Evolutionary conservation across 352 stramenopile genomes (phyloP), one percentile per base, ranked within the genome.

Genomic region (Pythium plurisporium): DNA sequence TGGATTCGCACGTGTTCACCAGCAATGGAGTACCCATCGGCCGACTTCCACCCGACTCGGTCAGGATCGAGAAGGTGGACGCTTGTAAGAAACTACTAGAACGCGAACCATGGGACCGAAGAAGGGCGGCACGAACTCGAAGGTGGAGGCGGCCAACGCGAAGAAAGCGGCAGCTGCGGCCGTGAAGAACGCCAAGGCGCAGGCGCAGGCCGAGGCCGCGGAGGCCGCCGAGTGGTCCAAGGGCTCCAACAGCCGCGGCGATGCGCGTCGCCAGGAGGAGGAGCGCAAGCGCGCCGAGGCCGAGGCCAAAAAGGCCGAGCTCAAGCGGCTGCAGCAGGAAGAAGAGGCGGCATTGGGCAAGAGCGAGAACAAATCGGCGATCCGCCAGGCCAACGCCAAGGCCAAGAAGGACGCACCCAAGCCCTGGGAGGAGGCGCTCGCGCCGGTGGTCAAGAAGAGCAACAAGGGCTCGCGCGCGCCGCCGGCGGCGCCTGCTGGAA

Each of bases 71-170:
- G 52, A 60, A 60, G 30, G 22, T 44, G 11, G n/a, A n/a, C n/a
- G n/a, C n/a, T n/a, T n/a, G n/a, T n/a, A n/a, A n/a, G n/a, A n/a
- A n/a, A n/a, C n/a, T n/a, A n/a, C n/a, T n/a, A n/a, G 2, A 37
- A 7, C 44, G 6, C 6, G 23, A 12, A 70, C 26, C 30, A 76
- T 76, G 64, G 57, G 36, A 42, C 79, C 77, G 55, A 89, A 87
- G 67, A 75, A 75, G 49, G 57, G 63, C 22, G 45, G 34, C 22
- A 46, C 62, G 25, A 91, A 91, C 73, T 79, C 73, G 23, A 91
- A 91, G 68, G 81, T 88, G 25, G 81, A 87, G 62, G 81, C 76
- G 17, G 81, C 71, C 19, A 89, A 89, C 62, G 76, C 78, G 55
- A 80, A 80, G 67, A 91, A 91, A 61, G 80, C 80, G 9, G 66